Base-by-base conservation (phyloP, 2,329 filamentous ascomycete genomes). In the Epichloe glyceriae region DNA sequence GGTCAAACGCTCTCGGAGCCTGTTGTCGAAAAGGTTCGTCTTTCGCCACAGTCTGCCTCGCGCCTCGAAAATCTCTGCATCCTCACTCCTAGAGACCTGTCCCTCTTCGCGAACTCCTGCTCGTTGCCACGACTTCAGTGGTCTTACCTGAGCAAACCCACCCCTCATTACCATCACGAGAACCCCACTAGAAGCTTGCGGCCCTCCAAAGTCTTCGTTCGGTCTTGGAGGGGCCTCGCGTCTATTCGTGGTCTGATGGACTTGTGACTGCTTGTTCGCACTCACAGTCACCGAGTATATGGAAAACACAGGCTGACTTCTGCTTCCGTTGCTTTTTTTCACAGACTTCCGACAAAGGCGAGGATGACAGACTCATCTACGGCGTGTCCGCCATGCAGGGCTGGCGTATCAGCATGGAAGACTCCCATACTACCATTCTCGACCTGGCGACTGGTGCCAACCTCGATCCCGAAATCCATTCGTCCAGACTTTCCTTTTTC, bases 341-440 rank as follows among this genome's bases (percentile, higher is more conserved):
- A 22, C 66, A 97, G 93, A 77, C 83, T 72, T 98, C 93, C 64
- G 83, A 85, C 67, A 83, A 83, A 66, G 90, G 90, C 71, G 83
- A 88, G 73, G 90, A 97, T 86, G 89, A 95, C 58, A 84, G 88
- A 66, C 82, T 95, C 66, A 72, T 93, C 66, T 98, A 87, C 70
- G 93, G 93, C 65, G 83, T 97, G 58, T 98, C 93, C 58, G 89
- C 89, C 71, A 98, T 98, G 93, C 93, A 98, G 73, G 93, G 93
- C 75, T 98, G 93, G 93, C 86, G 93, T 73, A 97, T 98, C 73
- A 95, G 88, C 75, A 98, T 98, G 93, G 93, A 98, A 70, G 93
- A 98, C 68, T 83, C 93, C 56, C 93, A 98, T 73, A 88, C 87
- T 55, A 80, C 86, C 51, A 74, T 97, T 49, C 85, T 98, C 66